Conservation (phyloP, 768 basidiomycete genomes). For the Pleurotus citrinopileatus region DNA sequence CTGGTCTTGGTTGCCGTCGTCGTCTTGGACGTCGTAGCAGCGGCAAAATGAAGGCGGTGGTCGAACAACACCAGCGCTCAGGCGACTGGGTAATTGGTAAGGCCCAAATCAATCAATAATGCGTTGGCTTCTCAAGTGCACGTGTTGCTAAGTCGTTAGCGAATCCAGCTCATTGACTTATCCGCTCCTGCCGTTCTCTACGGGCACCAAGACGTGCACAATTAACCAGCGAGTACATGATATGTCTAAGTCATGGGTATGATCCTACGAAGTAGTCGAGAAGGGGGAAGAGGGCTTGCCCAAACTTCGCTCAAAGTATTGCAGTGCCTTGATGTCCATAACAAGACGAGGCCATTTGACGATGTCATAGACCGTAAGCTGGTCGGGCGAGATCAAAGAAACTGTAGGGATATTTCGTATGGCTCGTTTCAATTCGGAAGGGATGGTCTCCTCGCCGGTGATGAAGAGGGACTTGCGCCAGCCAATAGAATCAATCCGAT, state of each 20-base stretch:
- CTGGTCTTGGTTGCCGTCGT: background rate
- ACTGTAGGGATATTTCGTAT: conserved; percentile 72
- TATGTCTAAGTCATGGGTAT: too few relatives aligned
- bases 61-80: too few relatives aligned
- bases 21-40: background rate
- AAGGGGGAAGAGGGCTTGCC: conserved; percentile 29
- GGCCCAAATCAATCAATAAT: too few relatives aligned
- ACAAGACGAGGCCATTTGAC: conserved; percentile 82
- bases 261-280: background rate
- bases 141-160: too few relatives aligned
- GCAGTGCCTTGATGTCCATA: conserved; percentile 80
- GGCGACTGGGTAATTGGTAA: too few relatives aligned
- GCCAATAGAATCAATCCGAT: conserved; percentile 60
- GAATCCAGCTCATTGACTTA: too few relatives aligned
- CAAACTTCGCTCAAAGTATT: conserved; percentile 66
- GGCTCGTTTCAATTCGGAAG: conserved; percentile 55
- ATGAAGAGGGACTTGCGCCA: conserved; percentile 78
- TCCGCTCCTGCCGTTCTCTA: too few relatives aligned
- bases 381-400: conserved; percentile 57
- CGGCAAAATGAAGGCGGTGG: background rate
- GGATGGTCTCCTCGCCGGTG: conserved; percentile 55
- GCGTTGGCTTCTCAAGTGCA: too few relatives aligned
- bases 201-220: too few relatives aligned
- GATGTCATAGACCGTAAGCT: conserved; percentile 78
- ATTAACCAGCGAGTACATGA: too few relatives aligned